Evolutionary conservation across 2,329 filamentous ascomycete species (phyloP), one percentile per base, ranked within the genome.

Genomic region (Arthrobotrys entomopaga): DNA sequence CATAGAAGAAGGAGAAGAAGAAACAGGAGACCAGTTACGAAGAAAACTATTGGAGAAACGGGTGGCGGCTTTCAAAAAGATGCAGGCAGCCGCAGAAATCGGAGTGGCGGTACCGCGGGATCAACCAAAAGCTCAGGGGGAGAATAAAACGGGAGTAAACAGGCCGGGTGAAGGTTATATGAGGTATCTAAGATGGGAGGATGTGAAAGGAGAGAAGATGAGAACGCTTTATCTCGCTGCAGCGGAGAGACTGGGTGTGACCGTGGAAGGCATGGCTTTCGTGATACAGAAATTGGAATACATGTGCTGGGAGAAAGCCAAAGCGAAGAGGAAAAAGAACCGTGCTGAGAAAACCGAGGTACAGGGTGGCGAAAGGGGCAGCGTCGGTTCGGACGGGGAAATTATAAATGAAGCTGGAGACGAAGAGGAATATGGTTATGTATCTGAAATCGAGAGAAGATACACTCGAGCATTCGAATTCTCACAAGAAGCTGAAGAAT

Each of bases 251-350:
- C n/a, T 75, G 15, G 63, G 42, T 0, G 20, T 69, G 1, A 34
- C 42, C 13, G 60, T 65, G 8, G 57, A 67, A 16, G 64, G 52
- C 5, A 69, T 75, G n/a, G 64, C 60, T 16, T 67, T 56, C 42
- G 64, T 67, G 22, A 46, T 75, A 11, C 65, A 75, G 24, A 67
- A 63, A 29, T 24, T 75, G 38, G 71, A 75, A 26, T 50, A 75
- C 60, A 69, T 53, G 24, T 13, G 69, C 16, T 52, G 57, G 34
- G 19, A 43, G 38, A 19, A 6, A 8, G 34, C 3, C 16, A 59
- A 24, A 20, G 16, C 10, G 54, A 67, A 26, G 56, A 56, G 15
- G 3, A 57, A 42, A 15, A 48, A 59, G 40, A 29, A 16, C 4
- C 40, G 24, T 3, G 20, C n/a, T 59, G 40, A 48, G 19, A 22